Base-by-base conservation (phyloP, 768 basidiomycete species). In the Artomyces pyxidatus region DNA sequence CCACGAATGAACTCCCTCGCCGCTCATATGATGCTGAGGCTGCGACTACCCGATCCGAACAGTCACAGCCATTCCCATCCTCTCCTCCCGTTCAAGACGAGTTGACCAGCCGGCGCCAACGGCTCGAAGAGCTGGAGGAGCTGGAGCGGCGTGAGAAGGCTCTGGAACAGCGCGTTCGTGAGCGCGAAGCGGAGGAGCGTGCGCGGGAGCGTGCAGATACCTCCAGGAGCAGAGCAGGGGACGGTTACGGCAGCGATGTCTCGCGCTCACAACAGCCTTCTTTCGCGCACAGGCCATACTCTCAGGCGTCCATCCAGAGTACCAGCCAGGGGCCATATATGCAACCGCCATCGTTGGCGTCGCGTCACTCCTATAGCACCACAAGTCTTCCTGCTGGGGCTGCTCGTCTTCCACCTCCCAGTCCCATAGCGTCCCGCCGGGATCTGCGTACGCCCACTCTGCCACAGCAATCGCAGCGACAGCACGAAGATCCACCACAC, bases 101-200 rank as follows among this genome's bases (percentile, higher is more conserved):
- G 64, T 69, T 59, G 61, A 60, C 61, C 32, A 58, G 63, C 21
- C 65, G 72, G 32, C 61, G 66, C 10, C 68, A 69, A 27, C 74
- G 72, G 10, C 56, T 76, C 16, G 73, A 77, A 35, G 80, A 82
- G 30, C 60, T 72, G 11, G 67, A 76, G 29, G 74, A 77, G 35
- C 60, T 75, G 0, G 80, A 81, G 25, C 63, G 76, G 21, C 70
- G 72, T 46, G 75, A 80, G 50, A 80, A 75, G 52, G 81, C 83
- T 50, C 68, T 84, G 42, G 67, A 76, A 46, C 63, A 74, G 55
- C 72, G 73, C 8, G 63, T 75, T 8, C 72, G 72, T 21, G 79
- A 84, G 55, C 60, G 85, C 19, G 81, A 85, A 48, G 66, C 67
- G 43, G 80, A 85, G 45, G 77, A 11, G 66, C 71, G 23, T 65